Conservation (phyloP, 306 rosid genomes). For the Vigna reflexopilosa region DNA sequence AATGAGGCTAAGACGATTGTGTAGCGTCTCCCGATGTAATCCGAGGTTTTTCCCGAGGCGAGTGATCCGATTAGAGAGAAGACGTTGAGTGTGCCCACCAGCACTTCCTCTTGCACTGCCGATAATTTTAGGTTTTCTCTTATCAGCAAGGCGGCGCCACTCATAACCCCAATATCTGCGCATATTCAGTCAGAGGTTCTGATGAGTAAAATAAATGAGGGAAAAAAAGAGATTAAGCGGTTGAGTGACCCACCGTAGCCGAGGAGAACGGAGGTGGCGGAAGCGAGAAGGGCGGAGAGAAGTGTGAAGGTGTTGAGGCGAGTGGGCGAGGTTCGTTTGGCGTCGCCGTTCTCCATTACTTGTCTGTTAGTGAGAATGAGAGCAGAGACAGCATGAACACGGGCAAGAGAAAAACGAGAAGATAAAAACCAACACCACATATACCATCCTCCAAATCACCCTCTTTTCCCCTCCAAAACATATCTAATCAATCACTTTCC, state of each 20-base stretch:
- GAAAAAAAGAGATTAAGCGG: neutral
- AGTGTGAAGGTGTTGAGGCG: constrained; percentile 40
- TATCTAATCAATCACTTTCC: no score
- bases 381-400: no score
- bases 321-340: neutral
- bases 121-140: constrained; percentile 62
- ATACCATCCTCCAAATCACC: no score
- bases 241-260: constrained; percentile 63
- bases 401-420: no score
- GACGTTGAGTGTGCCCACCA: constrained; percentile 68
- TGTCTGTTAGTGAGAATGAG: no score
- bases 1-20: constrained; percentile 65
- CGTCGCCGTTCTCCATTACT: neutral
- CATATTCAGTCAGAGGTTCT: neutral
- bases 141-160: constrained; percentile 73
- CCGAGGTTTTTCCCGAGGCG: constrained; percentile 78
- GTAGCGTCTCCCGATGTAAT: constrained; percentile 67
- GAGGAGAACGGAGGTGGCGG: constrained; percentile 70
- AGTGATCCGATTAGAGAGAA: constrained; percentile 75
- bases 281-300: constrained; percentile 67
- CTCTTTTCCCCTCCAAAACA: no score
- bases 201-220: neutral
- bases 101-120: constrained; percentile 55
- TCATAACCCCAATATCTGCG: constrained; percentile 79
- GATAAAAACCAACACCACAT: no score